Evolutionary conservation across 2,329 filamentous ascomycete species (phyloP), one percentile per base, ranked within the genome.

Genomic region (Sporothrix pallida): DNA sequence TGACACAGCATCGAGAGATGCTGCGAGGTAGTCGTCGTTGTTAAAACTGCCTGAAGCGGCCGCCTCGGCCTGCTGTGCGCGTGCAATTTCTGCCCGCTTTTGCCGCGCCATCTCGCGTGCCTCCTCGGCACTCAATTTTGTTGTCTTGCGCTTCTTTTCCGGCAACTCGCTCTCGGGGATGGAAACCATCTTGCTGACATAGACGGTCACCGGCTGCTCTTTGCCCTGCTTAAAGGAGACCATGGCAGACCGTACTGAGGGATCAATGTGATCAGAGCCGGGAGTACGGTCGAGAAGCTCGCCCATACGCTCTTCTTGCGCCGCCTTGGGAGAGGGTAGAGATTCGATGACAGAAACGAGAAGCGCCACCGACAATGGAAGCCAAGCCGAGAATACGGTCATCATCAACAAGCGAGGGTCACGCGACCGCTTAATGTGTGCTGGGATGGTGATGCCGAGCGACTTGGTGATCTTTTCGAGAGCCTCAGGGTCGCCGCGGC

Each of bases 141-240:
- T 81, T 17, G 90, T 87, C 12, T 72, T 74, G 63, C 93, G 88
- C 81, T 92, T 97, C 81, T 97, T 97, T 71, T 95, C 89, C 0
- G 93, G 93, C 5, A 99, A 85, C 78, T 99, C 95, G 81, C 93
- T 98, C 79, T 97, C 93, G 0, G 94, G 95, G 13, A 99, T 87
- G 0, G 96, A 96, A 1, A 98, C 93, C 94, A 99, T 98, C 81
- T 99, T 99, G 83, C 95, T 98, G 75, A 99, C 93, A 77, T 97
- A 99, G 9, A 93, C 95, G 1, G 99, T 93, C 0, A 97, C 90
- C 0, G 95, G 95, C 73, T 92, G 92, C 0, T 90, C 86, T 54
- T 88, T 86, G 0, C 86, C 87, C 3, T 89, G 89, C 79, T 92
- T 93, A 80, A 97, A 98, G 0, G 90, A 86, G 1, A 92, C 83